Evolutionary conservation across 2,329 filamentous ascomycete species (phyloP), one percentile per base, ranked within the genome.

Genomic region (Exserohilum turcica): DNA sequence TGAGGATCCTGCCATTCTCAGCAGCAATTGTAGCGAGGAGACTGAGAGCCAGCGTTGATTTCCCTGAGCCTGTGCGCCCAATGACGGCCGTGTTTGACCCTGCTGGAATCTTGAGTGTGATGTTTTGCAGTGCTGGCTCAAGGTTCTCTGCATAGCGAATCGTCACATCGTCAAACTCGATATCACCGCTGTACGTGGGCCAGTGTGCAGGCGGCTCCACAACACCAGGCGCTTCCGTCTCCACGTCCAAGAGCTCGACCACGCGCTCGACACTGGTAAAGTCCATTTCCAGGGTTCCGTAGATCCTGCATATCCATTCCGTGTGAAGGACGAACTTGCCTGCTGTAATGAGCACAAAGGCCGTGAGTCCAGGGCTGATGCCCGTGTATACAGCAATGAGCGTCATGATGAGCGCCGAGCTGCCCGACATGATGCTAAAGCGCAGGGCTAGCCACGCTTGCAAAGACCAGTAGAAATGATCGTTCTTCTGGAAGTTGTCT

Each of bases 381-480:
- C 85, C 82, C 0, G 86, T 87, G 64, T 86, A 88, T 5, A 96
- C 78, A 12, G 92, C 92, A 8, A 92, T 82, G 1, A 87, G 72
- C 1, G 91, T 90, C 45, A 96, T 77, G 0, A 85, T 76, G 53
- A 93, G 89, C 0, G 89, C 91, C 6, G 90, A 90, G 3, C 84
- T 70, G 0, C 88, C 89, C 0, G 91, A 91, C 5, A 92, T 76
- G 7, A 79, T 74, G 62, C 91, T 87, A 50, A 94, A 93, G 10
- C 92, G 86, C 66, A 89, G 91, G 70, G 87, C 86, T 2, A 96
- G 80, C 92, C 92, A 96, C 6, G 86, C 85, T 61, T 95, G 91
- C 37, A 95, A 80, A 53, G 87, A 90, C 78, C 92, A 96, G 76
- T 95, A 96, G 76, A 96, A 96, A 72, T 97, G 92, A 66, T 97